Base-by-base conservation (phyloP, 148 eudicot genomes). In the Arbutus unedo region DNA sequence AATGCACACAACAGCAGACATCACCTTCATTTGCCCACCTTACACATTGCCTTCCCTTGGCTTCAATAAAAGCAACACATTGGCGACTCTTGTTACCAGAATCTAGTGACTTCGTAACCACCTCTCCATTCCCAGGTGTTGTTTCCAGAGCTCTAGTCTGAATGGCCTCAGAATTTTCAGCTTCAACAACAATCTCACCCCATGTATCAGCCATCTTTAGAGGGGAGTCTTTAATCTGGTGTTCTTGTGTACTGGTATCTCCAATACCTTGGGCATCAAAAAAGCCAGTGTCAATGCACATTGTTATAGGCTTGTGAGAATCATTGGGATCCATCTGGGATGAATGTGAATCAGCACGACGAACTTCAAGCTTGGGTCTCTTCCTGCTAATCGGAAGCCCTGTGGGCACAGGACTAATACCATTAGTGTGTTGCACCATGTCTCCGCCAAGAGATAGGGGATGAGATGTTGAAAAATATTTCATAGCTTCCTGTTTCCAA, bases 1-100 rank as follows among this genome's bases (percentile, higher is more conserved):
- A 82, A 90, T 96, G 99, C 86, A 94, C 98, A 88, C 98, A 96
- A 78, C 99, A 96, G 77, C 90, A 93, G 41, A 91, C 91, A 86
- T 93, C 94, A 74, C 99, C 99, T 68, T 94, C 99, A 85, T 89
- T 94, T 59, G 98, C 99, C 95, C 94, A 96, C 87, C 99, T 90
- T 77, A 93, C 97, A 83, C 99, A 96, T 66, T 88, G 95, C 88
- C 98, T 92, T 77, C 94, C 98, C 87, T 96, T 96, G 72, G 95
- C 86, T 90, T 94, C 98, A 84, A 96, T 91, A 79, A 88, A 96
- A 80, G 98, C 98, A 77, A 77, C 81, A 83, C 99, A 96, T 74
- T 94, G 94, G 49, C 91, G 92, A 81, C 83, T 87, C 88, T 88
- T 92, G 77, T 59, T 77, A 54, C 82, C 91, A 66, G 87, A 80